Percentiles rank a stretch among this genome's conserved stretches.
These are phyloP conservation scores for Nothomitra cinnamomea DNA, from an alignment of 2,329 filamentous ascomycete genomes.

Conservation along the genomic window DNA sequence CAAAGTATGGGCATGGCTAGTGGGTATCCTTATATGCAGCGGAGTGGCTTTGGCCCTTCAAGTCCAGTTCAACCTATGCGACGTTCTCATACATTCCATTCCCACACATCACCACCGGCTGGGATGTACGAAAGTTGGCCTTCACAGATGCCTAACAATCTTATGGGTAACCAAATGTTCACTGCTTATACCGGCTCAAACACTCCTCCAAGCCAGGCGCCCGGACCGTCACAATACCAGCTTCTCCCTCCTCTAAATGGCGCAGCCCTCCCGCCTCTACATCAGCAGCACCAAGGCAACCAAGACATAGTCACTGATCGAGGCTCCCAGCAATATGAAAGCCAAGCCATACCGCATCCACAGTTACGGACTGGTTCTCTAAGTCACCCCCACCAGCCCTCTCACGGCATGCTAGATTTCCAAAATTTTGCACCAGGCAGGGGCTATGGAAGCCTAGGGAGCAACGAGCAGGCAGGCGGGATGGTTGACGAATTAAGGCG, in stretches of 20 bases:
- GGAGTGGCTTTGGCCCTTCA: neutral
- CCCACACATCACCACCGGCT: neutral
- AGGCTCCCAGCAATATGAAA: neutral
- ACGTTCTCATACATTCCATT: neutral
- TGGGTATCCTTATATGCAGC: neutral
- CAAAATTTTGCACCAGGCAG: neutral
- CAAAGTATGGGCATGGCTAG: neutral
- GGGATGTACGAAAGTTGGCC: neutral
- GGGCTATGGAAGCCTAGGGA: neutral
- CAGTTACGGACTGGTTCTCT: constrained; percentile 3
- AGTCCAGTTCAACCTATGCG: neutral
- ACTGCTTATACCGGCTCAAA: neutral
- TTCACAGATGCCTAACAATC: neutral
- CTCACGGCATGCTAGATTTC: neutral
- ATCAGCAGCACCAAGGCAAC: constrained; percentile 1
- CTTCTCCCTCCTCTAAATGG: neutral
- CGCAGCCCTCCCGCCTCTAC: neutral
- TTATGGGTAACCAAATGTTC: constrained; percentile 1
- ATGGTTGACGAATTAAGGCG: neutral
- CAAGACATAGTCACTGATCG: neutral
- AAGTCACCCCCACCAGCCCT: constrained; percentile 1
- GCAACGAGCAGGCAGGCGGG: neutral
- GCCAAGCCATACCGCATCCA: neutral
- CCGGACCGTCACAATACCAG: neutral
- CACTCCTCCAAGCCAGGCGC: constrained; percentile 1